Evolutionary conservation across 2,329 filamentous ascomycete genomes (phyloP).

Genomic region (Aspergillus sp.): DNA sequence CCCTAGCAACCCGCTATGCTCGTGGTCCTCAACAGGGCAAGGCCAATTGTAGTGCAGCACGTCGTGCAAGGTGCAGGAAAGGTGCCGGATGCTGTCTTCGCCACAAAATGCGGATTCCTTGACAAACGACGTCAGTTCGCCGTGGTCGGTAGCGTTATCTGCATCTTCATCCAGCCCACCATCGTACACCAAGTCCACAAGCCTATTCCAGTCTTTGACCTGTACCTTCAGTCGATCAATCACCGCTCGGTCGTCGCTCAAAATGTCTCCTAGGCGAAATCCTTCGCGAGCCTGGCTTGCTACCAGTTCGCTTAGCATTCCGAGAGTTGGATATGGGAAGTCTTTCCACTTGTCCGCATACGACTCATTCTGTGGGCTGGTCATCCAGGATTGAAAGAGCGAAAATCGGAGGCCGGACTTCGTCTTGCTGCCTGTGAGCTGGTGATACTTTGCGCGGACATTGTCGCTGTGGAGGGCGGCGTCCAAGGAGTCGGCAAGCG

Average conservation of each 20-base stretch:
- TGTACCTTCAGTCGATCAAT: not conserved
- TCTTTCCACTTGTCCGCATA: not conserved
- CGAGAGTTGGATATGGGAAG: not conserved
- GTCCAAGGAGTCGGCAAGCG: not conserved
- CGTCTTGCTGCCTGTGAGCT: not conserved
- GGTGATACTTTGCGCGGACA: not conserved
- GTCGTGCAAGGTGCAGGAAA: slow-evolving; percentile 7
- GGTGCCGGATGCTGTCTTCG: slow-evolving; percentile 2
- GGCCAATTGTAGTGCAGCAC: slow-evolving; percentile 18
- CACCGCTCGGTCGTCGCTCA: not conserved
- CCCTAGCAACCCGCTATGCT: slow-evolving; percentile 18
- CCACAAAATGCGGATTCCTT: not conserved
- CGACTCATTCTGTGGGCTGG: not conserved
- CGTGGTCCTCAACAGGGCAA: slow-evolving; percentile 13
- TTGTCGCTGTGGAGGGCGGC: not conserved
- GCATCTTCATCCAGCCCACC: not conserved
- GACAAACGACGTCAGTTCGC: not conserved
- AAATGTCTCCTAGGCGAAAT: not conserved
- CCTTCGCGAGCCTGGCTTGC: not conserved
- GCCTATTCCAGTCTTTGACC: not conserved
- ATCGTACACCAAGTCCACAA: not conserved
- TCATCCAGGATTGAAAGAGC: not conserved
- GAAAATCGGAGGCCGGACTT: not conserved
- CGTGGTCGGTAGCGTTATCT: not conserved
- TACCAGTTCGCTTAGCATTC: not conserved